Evolutionary conservation across 2,329 filamentous ascomycete genomes (phyloP), one percentile per base, ranked within the genome.

Genomic region (Ophiostoma montium): DNA sequence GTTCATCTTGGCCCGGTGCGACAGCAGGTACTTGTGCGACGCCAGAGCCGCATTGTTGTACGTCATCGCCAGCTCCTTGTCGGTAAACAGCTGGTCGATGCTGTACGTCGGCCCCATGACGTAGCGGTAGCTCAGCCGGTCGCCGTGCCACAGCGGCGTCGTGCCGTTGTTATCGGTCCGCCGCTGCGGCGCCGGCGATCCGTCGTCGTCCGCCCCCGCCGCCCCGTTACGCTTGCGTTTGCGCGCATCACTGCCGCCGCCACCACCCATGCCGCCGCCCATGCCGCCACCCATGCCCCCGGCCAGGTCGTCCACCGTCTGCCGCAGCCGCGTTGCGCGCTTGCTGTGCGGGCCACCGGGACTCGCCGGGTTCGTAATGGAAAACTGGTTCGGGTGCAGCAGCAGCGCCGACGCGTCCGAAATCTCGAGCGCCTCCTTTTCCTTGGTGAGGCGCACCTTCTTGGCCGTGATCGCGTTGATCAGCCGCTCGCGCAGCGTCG

Each of bases 61-160:
- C 27, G 76, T 76, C 67, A 83, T 72, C 5, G 74, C 71, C 30
- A 84, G 69, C 63, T 84, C 80, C 62, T 80, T 82, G 57, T 84
- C 80, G 0, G 79, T 83, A 46, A 84, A 84, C 35, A 84, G 71
- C 65, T 82, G 82, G 57, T 83, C 78, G 52, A 84, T 75, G 59
- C 75, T 82, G 60, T 80, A 82, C 2, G 78, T 64, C 0, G 76
- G 72, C 9, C 75, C 78, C 18, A 75, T 71, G 57, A 78, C 72
- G 59, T 75, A 74, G 50, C 73, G 65, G 50, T 67, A 65, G 55
- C 71, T 68, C 47, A 77, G 65, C 58, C 76, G 74, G 56, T 82
- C 78, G 46, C 70, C 75, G 58, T 77, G 74, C 77, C 78, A 82
- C 21, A 81, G 65, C 7, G 77, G 70, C 1, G 78, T 82, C 30